phyloP scores from a whole-genome alignment of 2,329 filamentous ascomycete species.

The Rhexocercosporidium sp. region DNA sequence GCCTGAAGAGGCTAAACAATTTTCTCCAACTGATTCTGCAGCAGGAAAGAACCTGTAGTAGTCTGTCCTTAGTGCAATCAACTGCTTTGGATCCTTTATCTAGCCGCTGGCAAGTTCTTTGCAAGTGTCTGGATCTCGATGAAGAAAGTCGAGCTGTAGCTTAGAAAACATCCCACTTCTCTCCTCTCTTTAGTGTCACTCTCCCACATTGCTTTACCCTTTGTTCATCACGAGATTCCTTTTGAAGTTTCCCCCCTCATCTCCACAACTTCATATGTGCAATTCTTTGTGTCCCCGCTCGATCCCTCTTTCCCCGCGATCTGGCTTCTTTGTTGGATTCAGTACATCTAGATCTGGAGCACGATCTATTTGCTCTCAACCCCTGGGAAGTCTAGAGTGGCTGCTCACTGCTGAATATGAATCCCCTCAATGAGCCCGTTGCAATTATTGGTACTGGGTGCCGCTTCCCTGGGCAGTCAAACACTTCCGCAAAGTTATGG shows the following conservation, averaged over 20 bases:
- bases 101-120: constrained; percentile 1
- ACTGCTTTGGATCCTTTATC: background rate
- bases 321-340: background rate
- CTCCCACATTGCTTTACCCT: background rate
- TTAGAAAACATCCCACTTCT: background rate
- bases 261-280: background rate
- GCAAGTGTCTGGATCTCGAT: background rate
- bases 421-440: constrained; percentile 17
- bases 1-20: constrained; percentile 8
- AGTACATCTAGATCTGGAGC: background rate
- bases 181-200: background rate
- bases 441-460: constrained; percentile 23
- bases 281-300: background rate
- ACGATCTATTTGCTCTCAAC: too few relatives aligned
- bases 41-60: background rate
- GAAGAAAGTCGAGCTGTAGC: background rate
- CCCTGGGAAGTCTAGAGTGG: background rate
- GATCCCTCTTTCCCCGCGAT: background rate
- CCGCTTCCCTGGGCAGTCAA: constrained; percentile 21
- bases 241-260: background rate
- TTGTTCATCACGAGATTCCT: background rate
- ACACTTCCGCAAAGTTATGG: constrained; percentile 41
- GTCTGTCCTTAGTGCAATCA: background rate
- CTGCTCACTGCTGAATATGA: background rate
- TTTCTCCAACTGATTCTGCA: background rate